Evolutionary conservation across 805 yeast species (phyloP), one percentile per base, ranked within the genome.

Genomic region (Scheffersomyces stipitis): DNA sequence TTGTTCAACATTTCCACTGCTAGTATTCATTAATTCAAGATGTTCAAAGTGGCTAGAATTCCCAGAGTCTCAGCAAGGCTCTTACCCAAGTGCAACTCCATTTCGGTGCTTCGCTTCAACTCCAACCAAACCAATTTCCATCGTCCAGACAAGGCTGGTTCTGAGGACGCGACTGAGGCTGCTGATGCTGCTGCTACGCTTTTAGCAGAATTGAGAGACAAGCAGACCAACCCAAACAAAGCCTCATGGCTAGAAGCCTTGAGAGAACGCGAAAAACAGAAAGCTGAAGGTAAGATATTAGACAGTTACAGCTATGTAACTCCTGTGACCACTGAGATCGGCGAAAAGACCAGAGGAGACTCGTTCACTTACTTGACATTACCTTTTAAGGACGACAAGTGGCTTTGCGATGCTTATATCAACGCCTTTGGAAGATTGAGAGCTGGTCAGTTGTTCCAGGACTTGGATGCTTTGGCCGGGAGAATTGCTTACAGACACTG

Each of bases 391-490:
- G 85, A 85, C 42, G 96, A 90, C 56, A 67, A 75, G 24, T 81
- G 84, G 79, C 69, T 88, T 18, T 78, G 95, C 45, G 98, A 90
- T 56, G 78, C 89, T 31, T 90, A 90, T 55, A 84, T 87, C 51
- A 86, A 86, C 59, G 90, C 96, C 3, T 83, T 81, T 40, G 97
- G 97, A n/a, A 75, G 96, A 46, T 72, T 89, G 54, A 73, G 96
- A 54, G 87, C 87, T 51, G 98, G 97, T 28, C 96, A 89, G 60
- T 71, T 90, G 45, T 90, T 90, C 62, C 96, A 90, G 68, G 98
- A 90, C 62, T 69, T 90, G 52, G 98, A 90, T 56, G 90, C 96
- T 4, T 69, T 90, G 42, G 96, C 97, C 2, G 98, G 97, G 24
- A 80, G 91, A 55, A 89, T 90, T 51, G 96, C 96, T 15, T 86